Evolutionary conservation across 163 green algal species (phyloP), one percentile per base, ranked within the genome.

Genomic region (Chlorella variabilis): DNA sequence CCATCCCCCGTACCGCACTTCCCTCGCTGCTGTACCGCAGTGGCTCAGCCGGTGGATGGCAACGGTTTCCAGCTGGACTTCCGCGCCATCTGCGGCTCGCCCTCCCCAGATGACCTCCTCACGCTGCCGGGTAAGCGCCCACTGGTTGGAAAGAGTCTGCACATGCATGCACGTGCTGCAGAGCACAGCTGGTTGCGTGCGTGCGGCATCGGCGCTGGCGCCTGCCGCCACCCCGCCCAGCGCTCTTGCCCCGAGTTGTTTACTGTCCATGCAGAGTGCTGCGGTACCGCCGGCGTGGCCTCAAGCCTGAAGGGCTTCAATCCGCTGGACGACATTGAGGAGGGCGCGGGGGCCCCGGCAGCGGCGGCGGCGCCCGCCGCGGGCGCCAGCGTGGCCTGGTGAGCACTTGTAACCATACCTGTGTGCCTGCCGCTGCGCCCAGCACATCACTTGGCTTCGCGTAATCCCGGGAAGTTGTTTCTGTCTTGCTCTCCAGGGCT

Each of bases 281-380:
- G 20, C 27, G 15, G 18, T 25, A 5, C 41, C 18, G 23, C 42
- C 33, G 42, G 21, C 34, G 5, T 27, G 3, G 59, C 59, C 75
- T 81, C 75, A 3, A 65, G 41, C 75, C 51, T 81, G 59, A 45
- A 25, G 6, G 59, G 31, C 41, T 81, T 74, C 75, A 81, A 81
- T 41, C 75, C 75, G 4, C 31, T 81, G 59, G 75, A 63, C 18
- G 75, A 69, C 1, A 29, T 45, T 8, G 38, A 36, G 0, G 73
- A 42, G 18, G 51, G 49, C 2, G 33, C 29, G 7, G n/a, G 36
- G 17, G 18, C n/a, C 48, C 31, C 18, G 18, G 54, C 54, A n/a
- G 18, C 54, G 18, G 5, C 23, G 23, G 54, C 54, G 18, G 9
- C 8, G 23, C 23, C 54, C 23, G 5, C 9, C 11, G 45, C 31